Evolutionary conservation across 140 eudicot species (phyloP).

Genomic region (Flaveria floridana): DNA sequence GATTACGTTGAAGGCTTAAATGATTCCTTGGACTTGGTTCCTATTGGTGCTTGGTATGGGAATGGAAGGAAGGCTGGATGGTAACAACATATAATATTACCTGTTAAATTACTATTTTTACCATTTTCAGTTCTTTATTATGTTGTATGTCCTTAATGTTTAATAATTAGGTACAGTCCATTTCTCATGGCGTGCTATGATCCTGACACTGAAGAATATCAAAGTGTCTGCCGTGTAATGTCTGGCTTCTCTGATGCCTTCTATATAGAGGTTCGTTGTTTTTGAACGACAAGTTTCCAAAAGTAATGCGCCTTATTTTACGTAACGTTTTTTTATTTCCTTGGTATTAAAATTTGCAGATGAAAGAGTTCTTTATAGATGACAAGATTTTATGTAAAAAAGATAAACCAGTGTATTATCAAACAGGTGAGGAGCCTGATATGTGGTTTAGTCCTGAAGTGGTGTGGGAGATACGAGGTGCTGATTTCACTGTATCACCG

Average conservation of each 20-base stretch:
- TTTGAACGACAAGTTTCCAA: neutral
- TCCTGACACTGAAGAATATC: constrained; percentile 87
- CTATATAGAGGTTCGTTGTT: constrained; percentile 63
- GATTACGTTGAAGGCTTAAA: constrained; percentile 82
- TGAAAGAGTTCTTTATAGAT: constrained; percentile 76
- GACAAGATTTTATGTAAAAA: constrained; percentile 53
- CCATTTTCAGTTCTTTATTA: neutral
- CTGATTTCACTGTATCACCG: constrained; percentile 84
- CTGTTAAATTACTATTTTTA: constrained; percentile 1
- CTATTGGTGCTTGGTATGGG: constrained; percentile 99
- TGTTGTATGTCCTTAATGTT: constrained; percentile 6
- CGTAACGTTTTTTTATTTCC: neutral
- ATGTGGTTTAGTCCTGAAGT: constrained; percentile 85
- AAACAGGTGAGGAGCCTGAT: constrained; percentile 78
- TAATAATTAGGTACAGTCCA: constrained; percentile 78
- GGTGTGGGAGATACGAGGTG: constrained; percentile 92
- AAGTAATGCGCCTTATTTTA: neutral
- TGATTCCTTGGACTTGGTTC: constrained; percentile 94
- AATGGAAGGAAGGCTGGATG: constrained; percentile 99
- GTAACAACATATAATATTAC: constrained; percentile 37
- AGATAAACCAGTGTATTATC: constrained; percentile 72
- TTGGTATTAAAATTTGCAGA: constrained; percentile 44
- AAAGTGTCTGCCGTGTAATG: constrained; percentile 97
- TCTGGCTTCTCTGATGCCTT: constrained; percentile 92
- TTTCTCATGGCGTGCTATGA: constrained; percentile 97